These are phyloP conservation scores for Puccinia novopanici DNA, from an alignment of 1,284 basidiomycete genomes.

Conservation along the genomic window DNA sequence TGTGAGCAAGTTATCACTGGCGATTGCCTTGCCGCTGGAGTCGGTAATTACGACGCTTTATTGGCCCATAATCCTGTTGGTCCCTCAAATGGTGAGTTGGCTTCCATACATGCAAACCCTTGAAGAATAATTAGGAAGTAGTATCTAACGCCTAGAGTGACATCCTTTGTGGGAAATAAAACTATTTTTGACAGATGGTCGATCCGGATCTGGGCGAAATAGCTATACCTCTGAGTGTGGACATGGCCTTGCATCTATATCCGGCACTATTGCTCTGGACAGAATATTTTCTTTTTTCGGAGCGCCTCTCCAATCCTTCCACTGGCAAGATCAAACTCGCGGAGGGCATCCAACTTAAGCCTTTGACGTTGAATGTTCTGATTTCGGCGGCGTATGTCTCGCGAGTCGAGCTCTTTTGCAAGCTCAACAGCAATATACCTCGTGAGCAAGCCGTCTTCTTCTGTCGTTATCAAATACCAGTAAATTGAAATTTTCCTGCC, in stretches of 20 bases:
- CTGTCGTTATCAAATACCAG: too few relatives aligned
- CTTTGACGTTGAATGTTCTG: background rate
- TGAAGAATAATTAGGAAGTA: background rate
- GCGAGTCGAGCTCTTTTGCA: background rate
- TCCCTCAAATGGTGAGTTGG: conserved; percentile 1
- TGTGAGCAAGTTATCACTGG: background rate
- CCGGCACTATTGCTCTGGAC: conserved; percentile 7
- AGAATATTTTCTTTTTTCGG: conserved; percentile 11
- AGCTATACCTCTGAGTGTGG: background rate
- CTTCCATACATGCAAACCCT: background rate
- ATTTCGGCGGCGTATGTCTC: background rate
- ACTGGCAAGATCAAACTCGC: background rate
- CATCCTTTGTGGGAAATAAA: too few relatives aligned
- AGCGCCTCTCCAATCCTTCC: background rate
- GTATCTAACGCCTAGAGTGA: too few relatives aligned
- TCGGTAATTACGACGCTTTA: conserved; percentile 22
- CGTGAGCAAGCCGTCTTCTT: background rate
- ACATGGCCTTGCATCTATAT: conserved; percentile 12
- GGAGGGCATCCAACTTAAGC: background rate
- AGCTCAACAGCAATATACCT: background rate
- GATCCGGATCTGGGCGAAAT: too few relatives aligned
- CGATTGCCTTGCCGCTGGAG: conserved; percentile 10
- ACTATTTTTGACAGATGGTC: background rate
- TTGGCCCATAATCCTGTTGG: conserved; percentile 2
- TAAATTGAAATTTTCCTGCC: background rate